phyloP scores from a whole-genome alignment of 2,329 filamentous ascomycete species.

The Phialophora expanda region DNA sequence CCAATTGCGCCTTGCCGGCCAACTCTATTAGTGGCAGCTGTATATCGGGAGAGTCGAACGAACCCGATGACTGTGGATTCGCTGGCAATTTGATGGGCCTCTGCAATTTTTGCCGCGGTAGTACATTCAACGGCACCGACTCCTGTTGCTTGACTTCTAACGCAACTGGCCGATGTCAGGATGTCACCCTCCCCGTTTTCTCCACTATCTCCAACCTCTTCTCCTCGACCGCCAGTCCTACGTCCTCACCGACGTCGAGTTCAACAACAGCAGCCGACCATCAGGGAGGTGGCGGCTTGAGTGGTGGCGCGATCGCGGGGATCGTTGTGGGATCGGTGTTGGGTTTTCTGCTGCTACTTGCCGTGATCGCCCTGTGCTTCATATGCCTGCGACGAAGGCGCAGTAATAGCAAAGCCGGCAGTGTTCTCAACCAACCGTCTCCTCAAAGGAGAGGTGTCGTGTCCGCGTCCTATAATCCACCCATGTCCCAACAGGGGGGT shows the following conservation, averaged over 20 bases:
- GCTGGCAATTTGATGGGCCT: conserved; percentile 72
- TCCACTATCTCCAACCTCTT: conserved; percentile 63
- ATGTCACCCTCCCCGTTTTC: conserved; percentile 78
- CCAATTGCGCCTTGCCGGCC: conserved; percentile 83
- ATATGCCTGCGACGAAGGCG: conserved; percentile 63
- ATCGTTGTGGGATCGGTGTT: conserved; percentile 81
- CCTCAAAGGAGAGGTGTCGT: conserved; percentile 59
- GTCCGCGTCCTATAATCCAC: conserved; percentile 51
- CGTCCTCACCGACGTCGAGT: conserved; percentile 70
- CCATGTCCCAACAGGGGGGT: conserved; percentile 50
- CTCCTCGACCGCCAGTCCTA: conserved; percentile 64
- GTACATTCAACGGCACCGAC: conserved; percentile 88
- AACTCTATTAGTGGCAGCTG: conserved; percentile 76
- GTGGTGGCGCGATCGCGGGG: conserved; percentile 87
- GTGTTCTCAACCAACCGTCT: conserved; percentile 87
- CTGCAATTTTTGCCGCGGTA: conserved; percentile 83
- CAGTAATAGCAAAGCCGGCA: conserved; percentile 68
- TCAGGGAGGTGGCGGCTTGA: conserved; percentile 60
- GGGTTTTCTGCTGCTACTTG: conserved; percentile 71
- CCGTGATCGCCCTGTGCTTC: conserved; percentile 65
- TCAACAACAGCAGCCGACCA: conserved; percentile 55
- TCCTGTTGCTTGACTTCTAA: conserved; percentile 89
- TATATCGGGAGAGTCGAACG: conserved; percentile 77
- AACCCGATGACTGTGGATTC: conserved; percentile 86
- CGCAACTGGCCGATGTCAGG: conserved; percentile 72